Conservation (phyloP, 2,329 filamentous ascomycete genomes). For the Hypoxylon sp. region DNA sequence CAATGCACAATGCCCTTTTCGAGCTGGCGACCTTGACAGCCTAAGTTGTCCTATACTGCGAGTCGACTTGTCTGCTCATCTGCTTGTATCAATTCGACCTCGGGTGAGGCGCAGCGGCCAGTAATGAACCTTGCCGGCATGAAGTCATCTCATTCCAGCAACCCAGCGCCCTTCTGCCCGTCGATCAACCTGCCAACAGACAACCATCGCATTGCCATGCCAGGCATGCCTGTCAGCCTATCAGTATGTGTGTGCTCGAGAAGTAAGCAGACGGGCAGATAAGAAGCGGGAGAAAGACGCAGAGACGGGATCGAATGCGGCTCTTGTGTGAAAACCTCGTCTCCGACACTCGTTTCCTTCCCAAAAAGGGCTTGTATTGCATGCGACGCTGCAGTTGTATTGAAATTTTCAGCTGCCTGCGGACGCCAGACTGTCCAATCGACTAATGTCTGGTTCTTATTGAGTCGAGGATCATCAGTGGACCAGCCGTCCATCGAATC, state of each 20-base stretch:
- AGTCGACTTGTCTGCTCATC: not conserved
- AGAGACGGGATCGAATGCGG: not conserved
- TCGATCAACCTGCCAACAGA: slow-evolving; percentile 13
- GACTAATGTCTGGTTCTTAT: slow-evolving; percentile 1
- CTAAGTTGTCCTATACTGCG: too few relatives aligned
- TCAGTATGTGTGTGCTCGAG: too few relatives aligned
- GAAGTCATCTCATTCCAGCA: slow-evolving; percentile 20
- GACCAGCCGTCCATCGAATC: slow-evolving; percentile 4
- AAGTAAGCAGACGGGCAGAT: too few relatives aligned
- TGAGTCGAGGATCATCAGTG: slow-evolving; percentile 18
- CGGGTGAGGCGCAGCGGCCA: slow-evolving; percentile 22
- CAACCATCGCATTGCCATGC: slow-evolving; percentile 19
- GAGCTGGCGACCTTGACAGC: not conserved
- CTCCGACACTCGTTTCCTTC: slow-evolving; percentile 2
- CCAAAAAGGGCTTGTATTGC: not conserved
- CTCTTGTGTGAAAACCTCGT: not conserved
- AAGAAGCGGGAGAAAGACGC: too few relatives aligned
- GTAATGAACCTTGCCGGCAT: slow-evolving; percentile 12
- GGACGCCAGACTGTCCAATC: slow-evolving; percentile 14
- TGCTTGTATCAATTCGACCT: slow-evolving; percentile 8
- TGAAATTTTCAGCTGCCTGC: slow-evolving; percentile 23
- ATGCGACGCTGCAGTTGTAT: slow-evolving; percentile 22
- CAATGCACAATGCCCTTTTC: not conserved
- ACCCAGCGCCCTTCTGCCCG: slow-evolving; percentile 3
- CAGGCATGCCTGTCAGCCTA: too few relatives aligned